These are phyloP conservation scores for Vigna angularis DNA, from an alignment of 306 rosid genomes.

Conservation along the genomic window DNA sequence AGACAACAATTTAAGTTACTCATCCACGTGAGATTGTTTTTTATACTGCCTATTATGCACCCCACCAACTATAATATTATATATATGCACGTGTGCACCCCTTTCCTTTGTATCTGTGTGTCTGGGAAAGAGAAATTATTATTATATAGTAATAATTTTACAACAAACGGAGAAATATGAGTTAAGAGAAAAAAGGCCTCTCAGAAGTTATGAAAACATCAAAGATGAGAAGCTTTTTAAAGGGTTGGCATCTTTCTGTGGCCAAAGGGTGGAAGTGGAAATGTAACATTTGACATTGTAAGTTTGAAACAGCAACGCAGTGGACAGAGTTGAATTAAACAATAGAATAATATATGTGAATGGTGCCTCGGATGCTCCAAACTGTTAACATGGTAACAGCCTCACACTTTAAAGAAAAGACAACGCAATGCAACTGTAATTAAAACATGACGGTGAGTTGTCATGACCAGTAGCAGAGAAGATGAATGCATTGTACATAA, in stretches of 20 bases:
- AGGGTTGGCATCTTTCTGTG: conserved; percentile 4
- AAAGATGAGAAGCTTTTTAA: conserved; percentile 1
- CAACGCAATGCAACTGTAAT: conserved; percentile 43
- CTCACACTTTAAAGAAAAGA: conserved; percentile 55
- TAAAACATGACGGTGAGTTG: conserved; percentile 51
- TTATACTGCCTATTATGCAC: conserved; percentile 24
- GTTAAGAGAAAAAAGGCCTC: conserved; percentile 36
- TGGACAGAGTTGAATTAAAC: neutral
- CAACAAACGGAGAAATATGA: conserved; percentile 8
- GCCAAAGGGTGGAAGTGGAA: conserved; percentile 25
- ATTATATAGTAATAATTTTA: neutral
- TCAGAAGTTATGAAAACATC: conserved; percentile 4
- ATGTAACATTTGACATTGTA: conserved; percentile 18
- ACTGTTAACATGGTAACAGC: conserved; percentile 46
- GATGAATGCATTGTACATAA: conserved; percentile 36
- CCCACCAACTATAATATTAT: conserved; percentile 50
- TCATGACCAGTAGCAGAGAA: conserved; percentile 38
- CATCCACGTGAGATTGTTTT: conserved; percentile 68
- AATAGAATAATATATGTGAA: conserved; percentile 33
- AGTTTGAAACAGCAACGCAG: conserved; percentile 22
- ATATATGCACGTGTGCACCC: conserved; percentile 60
- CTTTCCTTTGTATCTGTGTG: conserved; percentile 46
- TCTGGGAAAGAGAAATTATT: neutral
- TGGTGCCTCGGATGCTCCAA: conserved; percentile 64
- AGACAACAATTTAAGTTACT: conserved; percentile 63